phyloP scores from a whole-genome alignment of 345 rosid species.

The Raphanus sativus region DNA sequence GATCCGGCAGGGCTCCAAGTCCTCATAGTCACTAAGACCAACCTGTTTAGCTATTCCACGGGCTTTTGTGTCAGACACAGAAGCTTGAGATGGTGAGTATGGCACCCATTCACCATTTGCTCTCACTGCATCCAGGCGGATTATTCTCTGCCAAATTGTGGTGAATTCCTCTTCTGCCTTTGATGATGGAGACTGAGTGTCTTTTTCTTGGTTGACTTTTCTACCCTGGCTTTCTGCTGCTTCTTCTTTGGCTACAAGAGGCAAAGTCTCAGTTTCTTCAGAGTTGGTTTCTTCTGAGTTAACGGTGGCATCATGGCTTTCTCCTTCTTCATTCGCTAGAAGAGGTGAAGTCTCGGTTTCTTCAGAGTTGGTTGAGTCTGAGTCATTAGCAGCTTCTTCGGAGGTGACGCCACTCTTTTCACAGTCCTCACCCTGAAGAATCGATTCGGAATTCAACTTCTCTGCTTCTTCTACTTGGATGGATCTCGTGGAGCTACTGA shows the following conservation, averaged over 20 bases:
- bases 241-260: slow-evolving; percentile 44
- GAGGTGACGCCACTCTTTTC: slow-evolving; percentile 50
- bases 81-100: slow-evolving; percentile 72
- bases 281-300: slow-evolving; percentile 46
- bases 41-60: slow-evolving; percentile 57
- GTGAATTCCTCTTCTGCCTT: slow-evolving; percentile 69
- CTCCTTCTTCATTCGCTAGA: slow-evolving; percentile 39
- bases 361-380: slow-evolving; percentile 58
- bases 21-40: slow-evolving; percentile 73
- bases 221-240: slow-evolving; percentile 31
- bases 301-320: slow-evolving; percentile 25
- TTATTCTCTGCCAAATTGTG: slow-evolving; percentile 81
- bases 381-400: slow-evolving; percentile 49
- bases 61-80: slow-evolving; percentile 59
- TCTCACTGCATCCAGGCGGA: slow-evolving; percentile 88
- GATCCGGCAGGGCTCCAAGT: slow-evolving; percentile 76
- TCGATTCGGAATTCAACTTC: slow-evolving; percentile 27
- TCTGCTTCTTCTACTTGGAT: slow-evolving; percentile 40
- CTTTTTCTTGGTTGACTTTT: slow-evolving; percentile 36
- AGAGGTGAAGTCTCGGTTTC: slow-evolving; percentile 53
- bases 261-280: slow-evolving; percentile 51
- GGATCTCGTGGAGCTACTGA: slow-evolving; percentile 38
- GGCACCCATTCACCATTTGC: slow-evolving; percentile 76
- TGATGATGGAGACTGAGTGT: slow-evolving; percentile 34
- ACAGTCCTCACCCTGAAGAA: slow-evolving; percentile 43